These are phyloP conservation scores for Salix viminalis DNA, from an alignment of 345 rosid genomes.

Conservation along the genomic window DNA sequence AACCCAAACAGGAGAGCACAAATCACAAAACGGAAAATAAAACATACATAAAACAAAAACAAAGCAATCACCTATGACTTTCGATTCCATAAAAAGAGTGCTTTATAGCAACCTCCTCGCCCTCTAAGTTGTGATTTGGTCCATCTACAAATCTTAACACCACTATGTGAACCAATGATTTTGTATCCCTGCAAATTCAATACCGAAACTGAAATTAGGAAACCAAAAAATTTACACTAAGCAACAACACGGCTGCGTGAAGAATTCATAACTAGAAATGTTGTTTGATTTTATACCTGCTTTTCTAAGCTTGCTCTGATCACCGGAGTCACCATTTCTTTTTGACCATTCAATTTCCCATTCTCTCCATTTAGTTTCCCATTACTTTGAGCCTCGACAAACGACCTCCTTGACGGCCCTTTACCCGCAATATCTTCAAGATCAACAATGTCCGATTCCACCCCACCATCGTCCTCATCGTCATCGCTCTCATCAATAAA, in stretches of 20 bases:
- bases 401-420: conserved; percentile 59
- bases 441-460: conserved; percentile 54
- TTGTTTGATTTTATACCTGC: conserved; percentile 47
- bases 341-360: conserved; percentile 57
- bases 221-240: background rate
- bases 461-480: conserved; percentile 18
- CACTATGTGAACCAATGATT: conserved; percentile 95
- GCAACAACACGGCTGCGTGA: background rate
- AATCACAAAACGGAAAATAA: background rate
- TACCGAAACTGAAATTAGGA: background rate
- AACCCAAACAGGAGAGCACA: background rate
- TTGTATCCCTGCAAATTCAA: conserved; percentile 79
- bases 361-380: conserved; percentile 28
- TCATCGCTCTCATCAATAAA: conserved; percentile 35
- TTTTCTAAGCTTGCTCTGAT: conserved; percentile 90
- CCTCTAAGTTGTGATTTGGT: conserved; percentile 99
- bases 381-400: conserved; percentile 40
- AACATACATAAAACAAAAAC: background rate
- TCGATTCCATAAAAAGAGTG: conserved; percentile 98
- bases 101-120: conserved; percentile 99
- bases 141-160: conserved; percentile 98
- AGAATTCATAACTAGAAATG: background rate
- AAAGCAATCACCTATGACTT: conserved; percentile 75
- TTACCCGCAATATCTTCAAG: conserved; percentile 95
- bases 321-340: conserved; percentile 91